Evolutionary conservation across 306 rosid species (phyloP), one percentile per base, ranked within the genome.

Genomic region (Ormosia emarginata): DNA sequence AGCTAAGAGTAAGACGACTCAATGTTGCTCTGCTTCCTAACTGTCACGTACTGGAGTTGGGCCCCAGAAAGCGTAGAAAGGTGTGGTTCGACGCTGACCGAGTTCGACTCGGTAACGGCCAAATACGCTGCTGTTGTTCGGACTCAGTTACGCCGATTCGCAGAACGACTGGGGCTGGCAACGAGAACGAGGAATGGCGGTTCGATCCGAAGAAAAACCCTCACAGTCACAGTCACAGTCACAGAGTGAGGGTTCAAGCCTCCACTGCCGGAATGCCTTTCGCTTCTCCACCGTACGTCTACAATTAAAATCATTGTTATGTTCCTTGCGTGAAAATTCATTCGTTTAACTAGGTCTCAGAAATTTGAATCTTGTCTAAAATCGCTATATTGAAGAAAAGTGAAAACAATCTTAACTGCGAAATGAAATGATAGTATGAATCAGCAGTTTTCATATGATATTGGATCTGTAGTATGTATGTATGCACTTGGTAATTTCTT

Each of bases 251-350:
- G 64, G 77, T 82, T 66, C 97, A 86, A 49, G 88, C 94, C 39
- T 85, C 94, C 2, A 87, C 97, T 67, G 91, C 93, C 46, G 85
- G 93, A 86, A 86, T 90, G 92, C 93, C 97, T 14, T 95, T 95
- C 77, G 86, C 95, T 43, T 94, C 98, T 86, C 81, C 94, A 63
- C 91, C 82, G 98, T 91, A 85, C 37, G 91, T 82, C 0, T 30
- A 47, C 29, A 6, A 7, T 47, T 71, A 9, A 49, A 64, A 43
- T 78, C 34, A 9, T 15, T 57, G 5, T 68, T 68, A 3, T 46
- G 33, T 73, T 74, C 40, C 36, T 33, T 52, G 36, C 36, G 0
- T 49, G 52, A 8, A 14, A 33, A 14, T 64, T 71, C 15, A 12
- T 72, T 77, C 8, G 34, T 68, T 24, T 37, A 17, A 18, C 5